phyloP scores from a whole-genome alignment of 495 filamentous ascomycete species.

The Bombardia bombarda region DNA sequence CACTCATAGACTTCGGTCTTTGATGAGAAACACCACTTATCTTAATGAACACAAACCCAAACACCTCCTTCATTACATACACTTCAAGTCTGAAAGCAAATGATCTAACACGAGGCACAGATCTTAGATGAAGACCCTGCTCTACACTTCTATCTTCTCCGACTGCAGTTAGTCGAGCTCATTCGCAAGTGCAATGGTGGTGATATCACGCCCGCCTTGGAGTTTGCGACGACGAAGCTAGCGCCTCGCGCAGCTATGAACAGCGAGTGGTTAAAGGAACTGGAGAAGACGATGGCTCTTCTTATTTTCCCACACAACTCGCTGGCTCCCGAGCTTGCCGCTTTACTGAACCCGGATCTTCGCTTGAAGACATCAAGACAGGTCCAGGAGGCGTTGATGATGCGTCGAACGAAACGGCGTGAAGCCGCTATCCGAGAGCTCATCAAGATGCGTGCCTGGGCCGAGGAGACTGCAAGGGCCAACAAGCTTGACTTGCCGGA shows the following conservation, averaged over 20 bases:
- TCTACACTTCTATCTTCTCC: conserved; percentile 84
- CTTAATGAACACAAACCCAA: conserved; percentile 66
- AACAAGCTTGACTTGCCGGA: conserved; percentile 69
- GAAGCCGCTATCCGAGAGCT: conserved; percentile 76
- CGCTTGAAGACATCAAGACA: conserved; percentile 68
- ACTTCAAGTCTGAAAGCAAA: neutral
- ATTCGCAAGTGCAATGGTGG: conserved; percentile 70
- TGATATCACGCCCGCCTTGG: conserved; percentile 74
- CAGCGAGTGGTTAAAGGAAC: conserved; percentile 70
- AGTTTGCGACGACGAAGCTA: conserved; percentile 80
- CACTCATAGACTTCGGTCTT: conserved; percentile 86
- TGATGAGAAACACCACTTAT: conserved; percentile 87
- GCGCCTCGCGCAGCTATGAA: conserved; percentile 81
- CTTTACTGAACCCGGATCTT: conserved; percentile 72
- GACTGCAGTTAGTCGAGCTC: conserved; percentile 86
- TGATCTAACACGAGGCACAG: conserved; percentile 36
- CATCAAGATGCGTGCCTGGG: conserved; percentile 75
- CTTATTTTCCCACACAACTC: conserved; percentile 71
- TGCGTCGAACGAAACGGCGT: conserved; percentile 57
- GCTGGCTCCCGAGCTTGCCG: conserved; percentile 65
- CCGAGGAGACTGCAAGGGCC: conserved; percentile 67
- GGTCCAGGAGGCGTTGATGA: conserved; percentile 83
- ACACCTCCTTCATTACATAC: neutral
- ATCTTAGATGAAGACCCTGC: conserved; percentile 77
- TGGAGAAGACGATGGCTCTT: conserved; percentile 89